Evolutionary conservation across 1,284 basidiomycete genomes (phyloP).

Genomic region (Stygiomarasmius scandens): DNA sequence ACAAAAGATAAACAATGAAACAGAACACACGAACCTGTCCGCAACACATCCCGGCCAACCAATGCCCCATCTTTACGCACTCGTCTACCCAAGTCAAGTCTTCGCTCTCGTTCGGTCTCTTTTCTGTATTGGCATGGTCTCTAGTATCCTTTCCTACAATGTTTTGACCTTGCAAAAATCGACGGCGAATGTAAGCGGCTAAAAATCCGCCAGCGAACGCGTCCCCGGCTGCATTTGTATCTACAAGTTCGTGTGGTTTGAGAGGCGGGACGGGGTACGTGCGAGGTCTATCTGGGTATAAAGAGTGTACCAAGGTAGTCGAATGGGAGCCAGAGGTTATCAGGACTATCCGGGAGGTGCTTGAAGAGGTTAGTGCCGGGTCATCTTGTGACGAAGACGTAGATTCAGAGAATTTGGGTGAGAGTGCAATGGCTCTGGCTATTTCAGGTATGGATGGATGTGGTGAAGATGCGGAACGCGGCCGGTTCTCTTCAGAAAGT

Average conservation of each 20-base stretch:
- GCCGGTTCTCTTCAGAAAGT: too few relatives aligned
- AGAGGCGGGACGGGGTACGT: constrained; percentile 60
- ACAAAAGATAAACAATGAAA: not conserved
- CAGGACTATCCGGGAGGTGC: constrained; percentile 76
- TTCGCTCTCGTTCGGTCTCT: not conserved
- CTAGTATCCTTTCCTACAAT: not conserved
- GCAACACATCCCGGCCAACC: constrained; percentile 78
- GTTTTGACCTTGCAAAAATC: not conserved
- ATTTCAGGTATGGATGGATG: constrained; percentile 54
- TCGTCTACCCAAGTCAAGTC: constrained; percentile 61
- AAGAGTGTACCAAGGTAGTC: constrained; percentile 69
- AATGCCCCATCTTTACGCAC: constrained; percentile 77
- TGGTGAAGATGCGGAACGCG: too few relatives aligned
- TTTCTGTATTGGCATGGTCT: not conserved
- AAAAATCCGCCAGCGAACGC: constrained; percentile 87
- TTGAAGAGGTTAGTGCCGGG: too few relatives aligned
- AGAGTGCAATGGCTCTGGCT: constrained; percentile 62
- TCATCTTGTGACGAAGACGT: constrained; percentile 29
- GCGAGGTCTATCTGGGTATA: constrained; percentile 45
- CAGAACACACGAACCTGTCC: constrained; percentile 54
- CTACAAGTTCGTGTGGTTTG: constrained; percentile 65
- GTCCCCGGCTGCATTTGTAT: constrained; percentile 90
- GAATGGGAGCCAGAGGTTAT: constrained; percentile 79
- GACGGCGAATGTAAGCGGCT: constrained; percentile 68
- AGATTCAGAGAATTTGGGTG: constrained; percentile 54